A percentile compares a stretch with the other conserved stretches of the same genome.
These are phyloP conservation scores for Hypoxylon lienhwacheense DNA, from an alignment of 495 filamentous ascomycete genomes.

Conservation along the genomic window DNA sequence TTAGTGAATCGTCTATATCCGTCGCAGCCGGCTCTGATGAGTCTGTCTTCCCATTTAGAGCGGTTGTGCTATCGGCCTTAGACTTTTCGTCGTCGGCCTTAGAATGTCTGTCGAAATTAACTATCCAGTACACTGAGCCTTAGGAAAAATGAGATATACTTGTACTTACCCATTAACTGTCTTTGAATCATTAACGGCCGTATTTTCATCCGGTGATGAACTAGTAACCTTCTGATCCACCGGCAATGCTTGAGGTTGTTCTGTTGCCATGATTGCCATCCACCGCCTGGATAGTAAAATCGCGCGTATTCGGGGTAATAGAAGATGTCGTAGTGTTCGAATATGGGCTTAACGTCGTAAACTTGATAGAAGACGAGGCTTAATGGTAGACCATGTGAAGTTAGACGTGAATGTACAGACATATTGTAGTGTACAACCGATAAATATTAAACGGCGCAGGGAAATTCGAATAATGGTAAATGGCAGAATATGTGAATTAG, in stretches of 20 bases:
- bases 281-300: no score
- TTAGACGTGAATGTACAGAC: conserved; percentile 1
- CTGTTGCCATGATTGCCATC: conserved; percentile 39
- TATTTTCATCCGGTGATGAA: conserved; percentile 15
- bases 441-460: neutral
- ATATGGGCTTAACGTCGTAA: neutral
- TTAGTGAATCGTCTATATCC: conserved; percentile 18
- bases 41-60: conserved; percentile 31
- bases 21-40: conserved; percentile 12
- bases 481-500: no score
- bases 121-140: conserved; percentile 15
- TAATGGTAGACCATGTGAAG: neutral
- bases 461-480: neutral
- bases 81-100: conserved; percentile 34
- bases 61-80: conserved; percentile 29
- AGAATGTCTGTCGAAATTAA: conserved; percentile 18
- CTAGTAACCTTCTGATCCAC: conserved; percentile 16
- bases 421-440: no score
- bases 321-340: neutral
- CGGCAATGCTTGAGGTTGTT: conserved; percentile 31
- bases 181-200: conserved; percentile 20
- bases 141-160: conserved; percentile 31
- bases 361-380: neutral
- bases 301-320: no score
- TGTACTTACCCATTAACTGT: conserved; percentile 30